phyloP scores from a whole-genome alignment of 441 rosid species.

The Croton laevigatus region DNA sequence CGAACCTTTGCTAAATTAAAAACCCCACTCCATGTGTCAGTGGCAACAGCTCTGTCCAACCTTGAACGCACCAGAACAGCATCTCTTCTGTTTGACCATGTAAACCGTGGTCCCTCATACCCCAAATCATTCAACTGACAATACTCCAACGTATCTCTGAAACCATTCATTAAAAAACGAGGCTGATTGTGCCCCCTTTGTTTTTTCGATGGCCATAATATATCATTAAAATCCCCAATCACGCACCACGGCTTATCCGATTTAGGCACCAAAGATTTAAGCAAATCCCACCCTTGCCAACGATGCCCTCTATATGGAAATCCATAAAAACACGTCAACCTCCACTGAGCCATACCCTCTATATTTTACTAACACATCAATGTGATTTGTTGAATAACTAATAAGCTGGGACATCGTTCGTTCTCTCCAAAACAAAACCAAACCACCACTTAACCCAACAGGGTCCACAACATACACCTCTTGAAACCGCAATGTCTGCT shows the following conservation, averaged over 20 bases:
- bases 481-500: background rate
- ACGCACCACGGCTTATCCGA: background rate
- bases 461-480: background rate
- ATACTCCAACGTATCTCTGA: background rate
- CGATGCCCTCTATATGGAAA: background rate
- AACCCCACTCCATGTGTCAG: background rate
- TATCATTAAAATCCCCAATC: background rate
- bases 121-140: background rate
- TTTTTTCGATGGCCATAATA: background rate
- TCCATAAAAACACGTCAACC: background rate
- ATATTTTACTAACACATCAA: background rate
- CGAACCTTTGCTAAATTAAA: background rate
- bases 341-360: background rate
- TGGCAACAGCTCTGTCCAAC: background rate
- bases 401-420: background rate
- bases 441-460: background rate
- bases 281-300: background rate
- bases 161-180: background rate
- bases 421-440: background rate
- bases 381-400: background rate
- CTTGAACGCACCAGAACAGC: no score
- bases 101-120: background rate
- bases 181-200: background rate
- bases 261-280: no score
- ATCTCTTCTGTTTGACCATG: background rate